Base-by-base conservation (phyloP, 192 early-diverging fungal species). In the Lobosporangium transversale region DNA sequence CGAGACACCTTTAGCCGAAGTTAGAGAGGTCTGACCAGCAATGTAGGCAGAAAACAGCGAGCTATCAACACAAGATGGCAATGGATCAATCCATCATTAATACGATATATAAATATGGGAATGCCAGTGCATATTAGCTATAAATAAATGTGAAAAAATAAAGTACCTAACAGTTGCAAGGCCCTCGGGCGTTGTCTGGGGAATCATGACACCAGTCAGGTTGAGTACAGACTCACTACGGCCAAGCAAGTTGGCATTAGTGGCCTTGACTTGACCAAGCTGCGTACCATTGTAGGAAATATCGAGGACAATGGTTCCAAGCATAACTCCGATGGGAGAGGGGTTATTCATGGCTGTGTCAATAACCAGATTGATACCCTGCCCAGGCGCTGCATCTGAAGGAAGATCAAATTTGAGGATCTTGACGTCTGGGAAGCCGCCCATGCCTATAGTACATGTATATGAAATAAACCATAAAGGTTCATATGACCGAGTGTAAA, bases 331-430 rank as follows among this genome's bases (percentile, higher is more conserved):
- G 40, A 88, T 68, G 48, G 79, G 80, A 31, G 71, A 86, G 21
- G 88, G 87, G 79, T 87, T 90, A 18, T 81, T 87, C 52, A 88
- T 79, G 42, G 84, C 84, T 35, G 86, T 92, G n/a, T 81, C 84
- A 64, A 90, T 87, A 43, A 58, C 48, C 63, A 92, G 81, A 58
- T 80, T 85, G 71, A 92, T 90, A 59, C 83, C 89, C 23, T 56
- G 53, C 52, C 86, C 91, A 17, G 84, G 78, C 10, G 78, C 68
- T 29, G 76, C 83, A 73, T 79, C 69, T 14, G 79, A 69, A 4
- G 78, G 81, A 20, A 85, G 24, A 32, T 71, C 60, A 37, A 83
- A 81, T 32, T 52, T 78, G 31, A 66, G 64, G 62, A 83, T 70
- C 37, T 69, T 63, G 60, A 81, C 57, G 31, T 59, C 63, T 24